Conservation (phyloP, 73 alveolate species). For the Tetrahymena borealis region DNA sequence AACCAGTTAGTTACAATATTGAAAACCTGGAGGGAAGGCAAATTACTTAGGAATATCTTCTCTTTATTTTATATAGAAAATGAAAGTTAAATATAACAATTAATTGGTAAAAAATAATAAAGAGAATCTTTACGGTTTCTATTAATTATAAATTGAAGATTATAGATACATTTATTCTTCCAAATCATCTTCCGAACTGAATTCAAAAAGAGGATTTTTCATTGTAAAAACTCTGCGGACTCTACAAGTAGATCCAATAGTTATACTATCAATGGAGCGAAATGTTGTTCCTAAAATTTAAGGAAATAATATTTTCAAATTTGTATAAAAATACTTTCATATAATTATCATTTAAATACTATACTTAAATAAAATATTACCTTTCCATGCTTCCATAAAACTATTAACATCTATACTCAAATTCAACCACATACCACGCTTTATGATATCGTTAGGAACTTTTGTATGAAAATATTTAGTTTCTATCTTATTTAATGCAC, state of each 20-base stretch:
- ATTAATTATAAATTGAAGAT: neutral
- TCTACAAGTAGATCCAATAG: constrained; percentile 40
- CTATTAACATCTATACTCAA: constrained; percentile 37
- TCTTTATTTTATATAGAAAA: neutral
- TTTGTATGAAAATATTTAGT: constrained; percentile 24
- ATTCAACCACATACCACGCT: constrained; percentile 36
- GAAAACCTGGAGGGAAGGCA: constrained; percentile 28
- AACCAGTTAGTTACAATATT: constrained; percentile 13
- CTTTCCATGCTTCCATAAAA: constrained; percentile 41
- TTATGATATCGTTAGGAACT: constrained; percentile 35
- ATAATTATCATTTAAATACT: no score
- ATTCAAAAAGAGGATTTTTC: constrained; percentile 30
- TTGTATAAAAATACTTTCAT: no score
- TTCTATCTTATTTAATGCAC: constrained; percentile 16
- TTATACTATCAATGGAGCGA: constrained; percentile 22
- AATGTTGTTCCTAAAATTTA: constrained; percentile 33
- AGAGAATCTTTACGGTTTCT: neutral
- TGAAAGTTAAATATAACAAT: neutral
- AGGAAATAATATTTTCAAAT: no score
- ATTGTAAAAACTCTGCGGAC: constrained; percentile 16
- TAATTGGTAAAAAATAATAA: neutral
- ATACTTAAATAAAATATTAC: neutral
- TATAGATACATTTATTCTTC: neutral
- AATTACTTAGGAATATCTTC: constrained; percentile 26
- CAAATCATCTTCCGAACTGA: neutral